These are phyloP conservation scores for Diplodia sapinea DNA, from an alignment of 2,329 filamentous ascomycete species.

Conservation along the genomic window DNA sequence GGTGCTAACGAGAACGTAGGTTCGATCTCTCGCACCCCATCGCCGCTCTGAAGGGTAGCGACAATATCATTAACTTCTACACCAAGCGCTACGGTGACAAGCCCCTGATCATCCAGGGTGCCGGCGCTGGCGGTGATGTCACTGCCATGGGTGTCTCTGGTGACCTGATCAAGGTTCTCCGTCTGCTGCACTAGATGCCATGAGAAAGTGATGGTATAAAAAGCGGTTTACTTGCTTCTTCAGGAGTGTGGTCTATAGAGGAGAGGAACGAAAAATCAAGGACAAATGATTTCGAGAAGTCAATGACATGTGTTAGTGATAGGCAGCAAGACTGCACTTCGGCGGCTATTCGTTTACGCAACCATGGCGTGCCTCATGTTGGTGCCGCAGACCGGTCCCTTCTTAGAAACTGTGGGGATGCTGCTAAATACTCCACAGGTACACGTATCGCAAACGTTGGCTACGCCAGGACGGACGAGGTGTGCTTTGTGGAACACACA, in stretches of 20 bases:
- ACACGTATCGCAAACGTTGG: too few relatives aligned
- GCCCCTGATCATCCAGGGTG: conserved; percentile 92
- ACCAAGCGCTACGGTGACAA: conserved; percentile 91
- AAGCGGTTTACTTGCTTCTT: neutral
- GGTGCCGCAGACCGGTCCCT: too few relatives aligned
- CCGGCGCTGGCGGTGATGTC: conserved; percentile 88
- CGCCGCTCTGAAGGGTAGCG: conserved; percentile 91
- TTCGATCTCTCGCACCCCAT: conserved; percentile 85
- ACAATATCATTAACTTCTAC: conserved; percentile 99
- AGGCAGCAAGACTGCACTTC: neutral
- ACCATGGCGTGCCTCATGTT: neutral
- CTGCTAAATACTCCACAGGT: too few relatives aligned
- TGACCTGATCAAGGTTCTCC: conserved; percentile 86
- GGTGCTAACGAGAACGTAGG: conserved; percentile 31
- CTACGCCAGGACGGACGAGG: too few relatives aligned
- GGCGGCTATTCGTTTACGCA: neutral
- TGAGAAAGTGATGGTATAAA: neutral
- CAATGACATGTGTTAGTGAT: neutral
- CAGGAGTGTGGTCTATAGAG: neutral
- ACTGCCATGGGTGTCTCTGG: conserved; percentile 98
- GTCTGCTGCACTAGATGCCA: conserved; percentile 9
- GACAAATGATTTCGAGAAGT: neutral
- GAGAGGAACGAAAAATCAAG: neutral
- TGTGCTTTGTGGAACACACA: too few relatives aligned
- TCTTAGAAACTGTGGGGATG: too few relatives aligned